Percentiles rank a stretch among this genome's conserved stretches.
phyloP scores from a whole-genome alignment of 202 grass and related monocot species.

The Thinopyrum obtusiflorum region DNA sequence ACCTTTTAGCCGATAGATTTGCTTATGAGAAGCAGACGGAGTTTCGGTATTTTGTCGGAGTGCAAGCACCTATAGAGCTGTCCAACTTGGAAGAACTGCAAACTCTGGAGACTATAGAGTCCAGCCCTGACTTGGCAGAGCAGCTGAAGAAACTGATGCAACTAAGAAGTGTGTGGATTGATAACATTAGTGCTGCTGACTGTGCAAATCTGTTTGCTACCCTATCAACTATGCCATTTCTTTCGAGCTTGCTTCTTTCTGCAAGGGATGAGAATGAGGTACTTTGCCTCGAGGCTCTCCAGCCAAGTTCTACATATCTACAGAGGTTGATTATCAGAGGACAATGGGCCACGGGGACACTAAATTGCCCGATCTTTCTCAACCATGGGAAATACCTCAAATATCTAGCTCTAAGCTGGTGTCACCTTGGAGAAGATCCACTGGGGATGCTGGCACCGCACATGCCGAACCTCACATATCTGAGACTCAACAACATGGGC shows the following conservation, averaged over 20 bases:
- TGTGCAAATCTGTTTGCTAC: constrained; percentile 35
- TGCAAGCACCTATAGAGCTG: constrained; percentile 34
- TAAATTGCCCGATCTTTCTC: constrained; percentile 21
- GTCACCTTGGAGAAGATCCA: constrained; percentile 25
- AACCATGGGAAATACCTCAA: background rate
- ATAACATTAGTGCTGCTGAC: constrained; percentile 12
- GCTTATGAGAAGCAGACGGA: background rate
- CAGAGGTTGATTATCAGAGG: constrained; percentile 36
- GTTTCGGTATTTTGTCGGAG: background rate
- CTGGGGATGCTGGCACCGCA: constrained; percentile 1
- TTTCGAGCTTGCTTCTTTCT: constrained; percentile 42
- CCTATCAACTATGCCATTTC: constrained; percentile 31
- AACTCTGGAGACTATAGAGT: constrained; percentile 42
- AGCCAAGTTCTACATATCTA: background rate
- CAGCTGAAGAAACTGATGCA: constrained; percentile 26
- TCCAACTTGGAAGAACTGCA: constrained; percentile 50
- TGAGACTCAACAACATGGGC: constrained; percentile 19
- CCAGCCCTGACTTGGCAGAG: constrained; percentile 16
- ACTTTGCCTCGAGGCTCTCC: constrained; percentile 32
- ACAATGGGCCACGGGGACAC: background rate
- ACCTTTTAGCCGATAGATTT: constrained; percentile 28
- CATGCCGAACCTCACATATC: constrained; percentile 26
- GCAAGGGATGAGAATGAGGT: constrained; percentile 29
- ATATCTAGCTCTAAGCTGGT: constrained; percentile 36
- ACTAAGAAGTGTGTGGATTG: constrained; percentile 43